Conservation (phyloP, 768 basidiomycete genomes). For the Amyloporia xantha region DNA sequence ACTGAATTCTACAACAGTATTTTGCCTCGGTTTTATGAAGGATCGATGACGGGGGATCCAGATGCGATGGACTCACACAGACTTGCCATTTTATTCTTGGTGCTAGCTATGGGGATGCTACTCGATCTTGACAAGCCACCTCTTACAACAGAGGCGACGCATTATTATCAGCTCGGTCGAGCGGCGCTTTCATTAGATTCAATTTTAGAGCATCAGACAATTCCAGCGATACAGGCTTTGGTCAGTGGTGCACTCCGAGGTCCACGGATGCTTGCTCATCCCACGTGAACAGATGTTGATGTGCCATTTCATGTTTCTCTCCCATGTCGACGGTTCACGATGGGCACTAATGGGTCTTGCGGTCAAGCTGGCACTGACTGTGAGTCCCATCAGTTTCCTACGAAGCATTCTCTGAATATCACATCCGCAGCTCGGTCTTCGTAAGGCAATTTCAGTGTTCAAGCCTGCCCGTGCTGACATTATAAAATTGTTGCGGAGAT, state of each 20-base stretch:
- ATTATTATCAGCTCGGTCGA: constrained; percentile 54
- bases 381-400: constrained; percentile 26
- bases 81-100: constrained; percentile 54
- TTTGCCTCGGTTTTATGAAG: constrained; percentile 47
- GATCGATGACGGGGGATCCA: constrained; percentile 29
- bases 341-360: constrained; percentile 69
- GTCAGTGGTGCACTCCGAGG: constrained; percentile 34
- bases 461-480: not conserved
- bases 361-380: constrained; percentile 65
- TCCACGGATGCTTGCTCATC: constrained; percentile 22
- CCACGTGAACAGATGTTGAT: constrained; percentile 43
- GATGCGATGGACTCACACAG: constrained; percentile 42
- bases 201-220: constrained; percentile 56
- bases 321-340: constrained; percentile 48
- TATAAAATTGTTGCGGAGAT: constrained; percentile 34
- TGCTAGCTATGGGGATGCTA: constrained; percentile 58
- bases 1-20: constrained; percentile 47
- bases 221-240: constrained; percentile 59
- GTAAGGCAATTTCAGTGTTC: constrained; percentile 34
- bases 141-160: constrained; percentile 47
- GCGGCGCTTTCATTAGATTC: constrained; percentile 56
- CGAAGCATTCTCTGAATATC: constrained; percentile 11
- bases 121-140: constrained; percentile 52
- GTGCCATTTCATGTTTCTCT: constrained; percentile 41
- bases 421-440: constrained; percentile 52